Conservation (phyloP, 192 early-diverging fungal species). For the Glomus cerebriforme region DNA sequence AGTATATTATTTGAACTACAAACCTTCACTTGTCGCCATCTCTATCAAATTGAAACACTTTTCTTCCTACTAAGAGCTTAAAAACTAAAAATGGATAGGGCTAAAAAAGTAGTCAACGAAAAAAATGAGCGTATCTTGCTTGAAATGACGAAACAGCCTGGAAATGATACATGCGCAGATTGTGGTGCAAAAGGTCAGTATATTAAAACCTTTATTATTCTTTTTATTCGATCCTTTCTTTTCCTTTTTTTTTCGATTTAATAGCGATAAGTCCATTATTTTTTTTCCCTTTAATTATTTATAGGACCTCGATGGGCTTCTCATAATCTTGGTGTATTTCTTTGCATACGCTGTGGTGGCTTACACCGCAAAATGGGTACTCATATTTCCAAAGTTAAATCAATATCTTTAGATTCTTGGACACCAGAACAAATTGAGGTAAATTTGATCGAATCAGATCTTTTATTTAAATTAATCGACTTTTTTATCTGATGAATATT, state of each 20-base stretch:
- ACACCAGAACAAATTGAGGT: conserved; percentile 82
- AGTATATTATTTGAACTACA: too few relatives aligned
- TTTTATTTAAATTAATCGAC: neutral
- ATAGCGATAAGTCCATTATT: neutral
- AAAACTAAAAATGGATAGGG: conserved; percentile 42
- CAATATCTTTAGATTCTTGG: conserved; percentile 88
- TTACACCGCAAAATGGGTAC: conserved; percentile 85
- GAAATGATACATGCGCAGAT: conserved; percentile 75
- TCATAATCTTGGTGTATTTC: conserved; percentile 88
- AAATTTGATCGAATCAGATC: conserved; percentile 1
- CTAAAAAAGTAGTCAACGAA: conserved; percentile 66
- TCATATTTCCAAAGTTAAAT: conserved; percentile 91
- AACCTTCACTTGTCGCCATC: neutral
- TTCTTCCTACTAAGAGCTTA: neutral
- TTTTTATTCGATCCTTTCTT: neutral
- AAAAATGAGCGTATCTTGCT: conserved; percentile 68
- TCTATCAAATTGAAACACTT: neutral
- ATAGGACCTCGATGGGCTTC: conserved; percentile 87
- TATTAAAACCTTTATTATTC: neutral
- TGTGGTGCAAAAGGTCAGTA: conserved; percentile 69
- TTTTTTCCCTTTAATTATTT: neutral
- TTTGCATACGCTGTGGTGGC: conserved; percentile 91
- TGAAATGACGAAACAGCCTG: conserved; percentile 67
- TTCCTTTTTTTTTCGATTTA: neutral
- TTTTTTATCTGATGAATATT: neutral